Evolutionary conservation across 257 asterid genomes (phyloP), one percentile per base, ranked within the genome.

Genomic region (Nicotiana benthamiana): DNA sequence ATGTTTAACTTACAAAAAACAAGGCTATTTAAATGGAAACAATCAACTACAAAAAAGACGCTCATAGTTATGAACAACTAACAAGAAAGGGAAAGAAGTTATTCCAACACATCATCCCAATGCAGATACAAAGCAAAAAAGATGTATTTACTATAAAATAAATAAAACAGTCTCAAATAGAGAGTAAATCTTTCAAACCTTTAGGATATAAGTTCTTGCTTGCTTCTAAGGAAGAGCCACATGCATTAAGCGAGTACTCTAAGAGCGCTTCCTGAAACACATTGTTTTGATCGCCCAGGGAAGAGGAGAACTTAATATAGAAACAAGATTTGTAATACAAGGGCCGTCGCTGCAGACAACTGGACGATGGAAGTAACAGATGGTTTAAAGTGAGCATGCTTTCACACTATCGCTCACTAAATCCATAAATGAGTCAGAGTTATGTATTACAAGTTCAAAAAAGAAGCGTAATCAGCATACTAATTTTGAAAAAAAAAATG

Each of bases 181-280:
- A 46, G 27, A 74, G 40, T 24, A 48, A 46, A 74, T 74, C 78
- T 24, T 43, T 48, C 9, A 74, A 74, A 22, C 79, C 24, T 43
- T 74, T 15, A 22, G 9, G 24, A 26, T 7, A 24, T 24, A 74
- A 48, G 61, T 24, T 15, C 43, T 24, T 48, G 43, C 54, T 70
- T 70, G 46, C 59, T 48, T 48, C 15, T 74, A 48, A 74, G 79
- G 43, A 74, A 54, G 79, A 26, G 60, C 61, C 79, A 74, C 79
- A 32, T 32, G 43, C 51, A 65, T 32, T 65, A 74, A 48, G 61
- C 16, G 15, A 48, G 2, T 48, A 74, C 40, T 17, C 62, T 56
- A 20, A 18, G 43, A 74, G 43, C 43, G 17, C 62, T 74, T 9
- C 26, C 26, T 48, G 79, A 15, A 74, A 48, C 26, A 74, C 79